A percentile compares a stretch with the other conserved stretches of the same genome.
These are phyloP conservation scores for Stylonectria norvegica DNA, from an alignment of 2,329 filamentous ascomycete species.

Conservation along the genomic window DNA sequence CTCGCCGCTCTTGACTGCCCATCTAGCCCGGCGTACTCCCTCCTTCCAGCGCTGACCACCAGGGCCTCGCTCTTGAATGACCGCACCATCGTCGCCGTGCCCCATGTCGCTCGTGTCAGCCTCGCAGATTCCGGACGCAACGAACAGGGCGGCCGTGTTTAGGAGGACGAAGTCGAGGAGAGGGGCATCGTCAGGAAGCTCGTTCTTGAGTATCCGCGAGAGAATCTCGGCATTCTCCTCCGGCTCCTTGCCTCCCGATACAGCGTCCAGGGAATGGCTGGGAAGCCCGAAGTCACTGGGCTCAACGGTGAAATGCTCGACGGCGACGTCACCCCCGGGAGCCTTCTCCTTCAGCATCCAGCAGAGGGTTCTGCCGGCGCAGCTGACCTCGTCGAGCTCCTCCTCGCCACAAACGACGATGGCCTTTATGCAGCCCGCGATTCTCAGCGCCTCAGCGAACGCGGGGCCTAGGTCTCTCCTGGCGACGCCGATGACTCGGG, in stretches of 20 bases:
- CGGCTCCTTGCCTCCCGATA: constrained; percentile 82
- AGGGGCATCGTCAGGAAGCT: constrained; percentile 72
- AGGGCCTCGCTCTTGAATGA: constrained; percentile 78
- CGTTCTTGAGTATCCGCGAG: constrained; percentile 68
- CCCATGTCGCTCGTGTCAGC: constrained; percentile 78
- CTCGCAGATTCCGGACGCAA: constrained; percentile 82
- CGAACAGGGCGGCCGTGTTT: constrained; percentile 86
- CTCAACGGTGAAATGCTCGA: constrained; percentile 74
- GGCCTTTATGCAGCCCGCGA: constrained; percentile 76
- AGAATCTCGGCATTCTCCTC: constrained; percentile 84
- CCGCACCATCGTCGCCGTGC: constrained; percentile 72
- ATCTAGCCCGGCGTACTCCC: constrained; percentile 79
- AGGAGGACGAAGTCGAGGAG: constrained; percentile 92
- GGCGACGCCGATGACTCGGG: constrained; percentile 89
- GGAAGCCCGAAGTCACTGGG: constrained; percentile 86
- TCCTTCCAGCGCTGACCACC: constrained; percentile 93
- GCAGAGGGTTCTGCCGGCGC: constrained; percentile 82
- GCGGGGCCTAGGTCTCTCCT: constrained; percentile 81
- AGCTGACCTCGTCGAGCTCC: constrained; percentile 92
- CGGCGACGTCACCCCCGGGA: constrained; percentile 42
- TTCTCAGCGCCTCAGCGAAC: constrained; percentile 78
- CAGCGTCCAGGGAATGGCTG: constrained; percentile 68
- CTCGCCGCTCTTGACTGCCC: constrained; percentile 82
- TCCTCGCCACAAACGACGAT: constrained; percentile 91
- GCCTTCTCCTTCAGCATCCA: constrained; percentile 67